Evolutionary conservation across 345 rosid species (phyloP).

Genomic region (Eutrema heterophyllum): DNA sequence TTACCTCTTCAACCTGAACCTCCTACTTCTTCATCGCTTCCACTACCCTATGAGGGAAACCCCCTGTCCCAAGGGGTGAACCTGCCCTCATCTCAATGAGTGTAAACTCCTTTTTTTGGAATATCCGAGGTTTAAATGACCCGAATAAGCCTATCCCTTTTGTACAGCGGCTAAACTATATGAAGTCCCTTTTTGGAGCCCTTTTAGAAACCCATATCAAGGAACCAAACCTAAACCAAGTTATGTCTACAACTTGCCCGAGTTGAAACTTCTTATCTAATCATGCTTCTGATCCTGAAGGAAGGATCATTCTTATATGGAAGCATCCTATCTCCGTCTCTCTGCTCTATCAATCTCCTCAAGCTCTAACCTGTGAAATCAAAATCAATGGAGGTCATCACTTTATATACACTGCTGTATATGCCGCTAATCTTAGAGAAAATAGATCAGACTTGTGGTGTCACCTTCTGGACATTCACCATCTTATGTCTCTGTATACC

Average conservation of each 20-base stretch:
- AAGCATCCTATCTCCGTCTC: neutral
- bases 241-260: neutral
- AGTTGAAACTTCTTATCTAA: neutral
- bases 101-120: too few species aligned
- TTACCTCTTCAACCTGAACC: too few species aligned
- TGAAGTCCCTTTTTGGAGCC: neutral
- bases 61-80: too few species aligned
- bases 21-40: too few species aligned
- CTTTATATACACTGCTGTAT: neutral
- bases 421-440: neutral
- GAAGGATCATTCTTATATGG: neutral
- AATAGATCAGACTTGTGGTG: neutral
- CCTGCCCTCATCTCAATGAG: neutral
- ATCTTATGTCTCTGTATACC: neutral
- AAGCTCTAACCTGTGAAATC: neutral
- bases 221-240: neutral
- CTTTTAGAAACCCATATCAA: neutral
- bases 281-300: neutral
- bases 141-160: neutral
- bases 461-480: neutral
- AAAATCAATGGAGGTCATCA: too few species aligned
- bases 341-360: neutral
- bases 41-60: too few species aligned
- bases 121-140: too few species aligned
- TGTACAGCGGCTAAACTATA: too few species aligned